phyloP scores from a whole-genome alignment of 768 basidiomycete genomes.

The Trametes coccinea region DNA sequence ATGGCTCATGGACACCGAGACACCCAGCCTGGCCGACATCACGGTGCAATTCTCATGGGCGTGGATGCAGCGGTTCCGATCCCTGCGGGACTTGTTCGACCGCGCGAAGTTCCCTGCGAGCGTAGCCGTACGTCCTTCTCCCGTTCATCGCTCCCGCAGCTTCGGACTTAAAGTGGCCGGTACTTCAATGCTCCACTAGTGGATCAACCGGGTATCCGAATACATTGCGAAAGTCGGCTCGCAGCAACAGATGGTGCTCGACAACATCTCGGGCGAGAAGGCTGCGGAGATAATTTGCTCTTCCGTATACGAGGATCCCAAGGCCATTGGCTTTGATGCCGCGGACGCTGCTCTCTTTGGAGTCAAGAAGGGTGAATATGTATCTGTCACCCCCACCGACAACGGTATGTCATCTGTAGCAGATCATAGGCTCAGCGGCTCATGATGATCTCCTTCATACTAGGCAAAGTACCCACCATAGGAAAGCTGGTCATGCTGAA shows the following conservation, averaged over 20 bases:
- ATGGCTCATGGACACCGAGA: constrained; percentile 58
- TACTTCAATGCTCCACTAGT: constrained; percentile 34
- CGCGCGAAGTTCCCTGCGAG: constrained; percentile 39
- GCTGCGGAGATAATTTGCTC: constrained; percentile 46
- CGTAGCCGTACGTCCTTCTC: constrained; percentile 38
- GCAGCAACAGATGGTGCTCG: constrained; percentile 30
- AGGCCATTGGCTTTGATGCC: constrained; percentile 46
- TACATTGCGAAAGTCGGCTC: constrained; percentile 31
- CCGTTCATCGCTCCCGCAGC: background rate
- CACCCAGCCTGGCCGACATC: constrained; percentile 53
- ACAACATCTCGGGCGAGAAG: constrained; percentile 39
- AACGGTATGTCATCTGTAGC: constrained; percentile 38
- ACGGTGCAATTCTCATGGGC: constrained; percentile 49
- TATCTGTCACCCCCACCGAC: constrained; percentile 49
- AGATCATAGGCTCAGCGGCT: background rate
- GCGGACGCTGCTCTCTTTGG: constrained; percentile 45
- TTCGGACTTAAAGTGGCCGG: background rate
- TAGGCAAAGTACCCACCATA: constrained; percentile 41
- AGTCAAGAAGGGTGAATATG: constrained; percentile 39
- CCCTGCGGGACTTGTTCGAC: constrained; percentile 38
- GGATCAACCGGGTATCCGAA: constrained; percentile 45
- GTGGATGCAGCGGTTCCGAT: constrained; percentile 44
- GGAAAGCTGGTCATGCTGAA: constrained; percentile 54
- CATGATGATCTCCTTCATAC: background rate
- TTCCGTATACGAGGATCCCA: constrained; percentile 39